Percentiles rank a stretch among this genome's conserved stretches.
Conservation (phyloP, 2,329 filamentous ascomycete species). For the Neonectria ditissima region DNA sequence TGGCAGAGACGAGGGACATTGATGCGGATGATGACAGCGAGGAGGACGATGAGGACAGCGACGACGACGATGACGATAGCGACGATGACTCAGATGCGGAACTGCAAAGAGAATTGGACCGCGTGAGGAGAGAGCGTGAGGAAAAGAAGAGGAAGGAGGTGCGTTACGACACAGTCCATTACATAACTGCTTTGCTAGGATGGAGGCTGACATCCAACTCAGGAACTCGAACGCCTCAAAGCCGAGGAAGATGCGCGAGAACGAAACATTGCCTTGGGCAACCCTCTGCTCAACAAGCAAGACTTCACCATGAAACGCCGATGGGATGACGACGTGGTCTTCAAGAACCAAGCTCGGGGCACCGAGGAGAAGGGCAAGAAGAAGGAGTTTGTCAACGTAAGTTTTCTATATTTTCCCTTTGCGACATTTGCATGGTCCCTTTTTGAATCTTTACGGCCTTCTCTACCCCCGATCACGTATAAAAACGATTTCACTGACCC, state of each 20-base stretch:
- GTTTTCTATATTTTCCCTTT: conserved; percentile 47
- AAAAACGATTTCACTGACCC: conserved; percentile 43
- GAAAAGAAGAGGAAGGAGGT: conserved; percentile 57
- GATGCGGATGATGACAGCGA: conserved; percentile 78
- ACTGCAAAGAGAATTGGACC: conserved; percentile 91
- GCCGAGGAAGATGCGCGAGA: conserved; percentile 87
- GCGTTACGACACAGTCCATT: not conserved
- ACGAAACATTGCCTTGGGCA: conserved; percentile 89
- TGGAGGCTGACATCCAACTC: conserved; percentile 26
- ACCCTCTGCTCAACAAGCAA: conserved; percentile 87
- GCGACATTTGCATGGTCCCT: conserved; percentile 4
- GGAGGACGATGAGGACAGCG: conserved; percentile 68
- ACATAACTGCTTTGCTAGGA: too few relatives aligned
- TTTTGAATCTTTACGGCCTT: conserved; percentile 7
- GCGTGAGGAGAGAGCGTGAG: conserved; percentile 83
- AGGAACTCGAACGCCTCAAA: conserved; percentile 84
- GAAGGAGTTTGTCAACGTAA: conserved; percentile 96
- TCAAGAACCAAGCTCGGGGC: conserved; percentile 97
- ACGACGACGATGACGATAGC: conserved; percentile 59
- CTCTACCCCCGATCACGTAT: conserved; percentile 2
- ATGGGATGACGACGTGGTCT: conserved; percentile 99
- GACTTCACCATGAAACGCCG: conserved; percentile 92
- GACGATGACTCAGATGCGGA: conserved; percentile 76
- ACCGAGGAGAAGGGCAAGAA: conserved; percentile 89
- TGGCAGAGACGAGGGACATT: conserved; percentile 89